Base-by-base conservation (phyloP, 768 basidiomycete species). In the Austroboletus eburneus region DNA sequence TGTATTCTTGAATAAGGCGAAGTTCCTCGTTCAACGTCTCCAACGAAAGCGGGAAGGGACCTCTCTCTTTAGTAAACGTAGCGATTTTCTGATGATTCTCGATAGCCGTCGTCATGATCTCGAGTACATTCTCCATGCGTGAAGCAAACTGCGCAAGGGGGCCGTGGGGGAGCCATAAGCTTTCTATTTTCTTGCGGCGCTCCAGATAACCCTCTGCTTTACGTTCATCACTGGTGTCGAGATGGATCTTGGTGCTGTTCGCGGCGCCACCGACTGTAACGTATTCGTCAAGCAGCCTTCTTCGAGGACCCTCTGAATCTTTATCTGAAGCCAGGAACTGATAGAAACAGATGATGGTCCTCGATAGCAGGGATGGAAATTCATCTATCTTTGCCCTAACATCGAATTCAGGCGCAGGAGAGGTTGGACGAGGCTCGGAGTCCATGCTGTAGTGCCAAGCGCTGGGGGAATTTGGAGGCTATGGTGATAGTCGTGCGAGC, bases 311-410 rank as follows among this genome's bases (percentile, higher is more conserved):
- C 37, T 61, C 56, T 16, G 58, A 57, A 4, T 58, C 51, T 21
- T 41, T 43, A 21, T 61, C 62, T 18, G 61, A 64, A 21, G 61
- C 53, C n/a, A 61, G 21, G 49, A 63, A 62, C 14, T 57, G 61
- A 49, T 52, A 50, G 32, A 62, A 57, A 32, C 59, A 61, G 43
- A 61, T 45, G 21, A 61, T 62, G n/a, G 56, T 60, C 29, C 45
- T 55, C 4, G 58, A 57, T 17, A 58, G 9, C 35, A 55, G 42
- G 1, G 48, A 42, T 1, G 52, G 62, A 48, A 55, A 64, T 18
- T 35, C 43, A n/a, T 60, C 60, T 29, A 62, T 59, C 57, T n/a
- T 50, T 7, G 23, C 34, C 3, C 57, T 45, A 33, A 62, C 57
- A 9, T 62, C 47, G 41, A 56, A 56, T 23, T 50, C 43, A 9